Evolutionary conservation across 768 basidiomycete species (phyloP).

Genomic region (Rhizopogon sp.): DNA sequence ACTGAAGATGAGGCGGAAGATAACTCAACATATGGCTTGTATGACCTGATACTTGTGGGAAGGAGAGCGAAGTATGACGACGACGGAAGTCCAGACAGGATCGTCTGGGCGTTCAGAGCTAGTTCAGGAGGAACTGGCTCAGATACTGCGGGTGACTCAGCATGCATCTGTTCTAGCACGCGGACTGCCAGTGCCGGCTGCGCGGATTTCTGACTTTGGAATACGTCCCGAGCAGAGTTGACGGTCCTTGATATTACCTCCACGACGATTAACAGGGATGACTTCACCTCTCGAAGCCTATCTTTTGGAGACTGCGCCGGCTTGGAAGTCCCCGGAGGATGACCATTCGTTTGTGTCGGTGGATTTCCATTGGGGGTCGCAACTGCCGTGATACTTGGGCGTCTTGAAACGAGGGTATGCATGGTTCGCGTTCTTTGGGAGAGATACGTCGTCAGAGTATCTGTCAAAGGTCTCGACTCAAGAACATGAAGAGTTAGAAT

Average conservation of each 20-base stretch:
- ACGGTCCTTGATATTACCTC: constrained; percentile 58
- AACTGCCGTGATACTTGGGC: background rate
- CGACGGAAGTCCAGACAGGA: constrained; percentile 74
- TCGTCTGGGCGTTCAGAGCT: constrained; percentile 57
- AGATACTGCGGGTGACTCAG: constrained; percentile 32
- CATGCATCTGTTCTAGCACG: constrained; percentile 61
- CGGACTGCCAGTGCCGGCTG: constrained; percentile 45
- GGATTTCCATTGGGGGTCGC: constrained; percentile 28
- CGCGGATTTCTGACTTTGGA: constrained; percentile 31
- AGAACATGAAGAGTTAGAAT: constrained; percentile 84
- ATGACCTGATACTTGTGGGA: constrained; percentile 63
- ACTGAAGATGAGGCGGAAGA: constrained; percentile 52
- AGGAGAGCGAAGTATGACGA: constrained; percentile 79
- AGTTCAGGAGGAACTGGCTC: constrained; percentile 42
- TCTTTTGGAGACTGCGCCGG: constrained; percentile 22
- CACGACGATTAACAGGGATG: constrained; percentile 46
- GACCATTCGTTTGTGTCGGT: constrained; percentile 29
- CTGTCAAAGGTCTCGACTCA: constrained; percentile 75
- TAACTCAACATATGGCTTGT: constrained; percentile 83
- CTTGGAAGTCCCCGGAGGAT: constrained; percentile 17
- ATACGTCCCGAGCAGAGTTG: constrained; percentile 50
- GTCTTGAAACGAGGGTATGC: constrained; percentile 36
- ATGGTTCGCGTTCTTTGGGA: constrained; percentile 64
- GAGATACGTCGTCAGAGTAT: constrained; percentile 68
- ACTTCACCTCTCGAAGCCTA: constrained; percentile 47